Evolutionary conservation across 768 basidiomycete genomes (phyloP).

Genomic region (Suillus alpinus): DNA sequence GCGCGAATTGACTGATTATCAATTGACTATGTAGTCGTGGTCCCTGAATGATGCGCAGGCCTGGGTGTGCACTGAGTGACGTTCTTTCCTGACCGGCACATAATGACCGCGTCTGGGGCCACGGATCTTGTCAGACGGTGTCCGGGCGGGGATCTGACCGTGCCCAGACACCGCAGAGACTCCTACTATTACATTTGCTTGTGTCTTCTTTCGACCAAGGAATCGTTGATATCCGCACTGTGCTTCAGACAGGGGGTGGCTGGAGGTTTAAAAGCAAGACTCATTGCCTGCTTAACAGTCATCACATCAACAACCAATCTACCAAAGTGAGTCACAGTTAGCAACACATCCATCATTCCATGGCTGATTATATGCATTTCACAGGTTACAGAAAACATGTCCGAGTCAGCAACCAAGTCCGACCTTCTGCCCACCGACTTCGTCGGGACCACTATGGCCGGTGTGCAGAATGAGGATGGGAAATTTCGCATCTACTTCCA

Average conservation of each 20-base stretch:
- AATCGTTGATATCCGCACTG: neutral
- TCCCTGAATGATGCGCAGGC: neutral
- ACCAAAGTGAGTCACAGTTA: neutral
- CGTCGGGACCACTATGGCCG: neutral
- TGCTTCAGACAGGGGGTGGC: neutral
- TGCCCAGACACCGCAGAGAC: neutral
- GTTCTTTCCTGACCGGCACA: neutral
- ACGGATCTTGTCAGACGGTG: neutral
- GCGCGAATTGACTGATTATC: neutral
- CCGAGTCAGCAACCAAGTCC: neutral
- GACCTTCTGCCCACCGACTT: neutral
- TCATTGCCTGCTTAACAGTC: neutral
- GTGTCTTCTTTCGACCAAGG: neutral
- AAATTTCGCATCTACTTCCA: neutral
- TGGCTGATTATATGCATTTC: no score
- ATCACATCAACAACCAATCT: neutral
- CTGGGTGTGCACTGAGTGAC: neutral
- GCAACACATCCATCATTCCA: neutral
- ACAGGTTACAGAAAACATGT: neutral
- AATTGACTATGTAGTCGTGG: neutral
- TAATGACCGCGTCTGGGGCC: neutral
- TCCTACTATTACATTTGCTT: neutral
- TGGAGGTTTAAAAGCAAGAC: neutral
- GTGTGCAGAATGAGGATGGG: neutral
- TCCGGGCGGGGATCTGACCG: neutral